Percentiles rank a stretch among this genome's conserved stretches.
phyloP scores from a whole-genome alignment of 306 rosid species.

The Quillaja saponaria region DNA sequence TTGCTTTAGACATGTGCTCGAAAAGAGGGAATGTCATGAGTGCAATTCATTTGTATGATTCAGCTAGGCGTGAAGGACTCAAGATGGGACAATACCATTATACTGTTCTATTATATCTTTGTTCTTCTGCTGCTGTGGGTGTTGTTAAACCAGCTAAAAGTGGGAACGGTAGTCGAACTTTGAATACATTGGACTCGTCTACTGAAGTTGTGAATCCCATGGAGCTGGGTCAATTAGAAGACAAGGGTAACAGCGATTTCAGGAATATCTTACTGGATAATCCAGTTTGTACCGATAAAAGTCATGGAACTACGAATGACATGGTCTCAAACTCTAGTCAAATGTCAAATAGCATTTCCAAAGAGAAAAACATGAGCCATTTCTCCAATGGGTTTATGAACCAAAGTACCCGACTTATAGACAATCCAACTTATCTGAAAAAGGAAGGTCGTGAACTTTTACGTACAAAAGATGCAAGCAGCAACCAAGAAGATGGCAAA shows the following conservation, averaged over 20 bases:
- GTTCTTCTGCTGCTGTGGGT: constrained; percentile 91
- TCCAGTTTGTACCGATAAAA: constrained; percentile 10
- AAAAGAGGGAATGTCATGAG: constrained; percentile 74
- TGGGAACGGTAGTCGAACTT: constrained; percentile 59
- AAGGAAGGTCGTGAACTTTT: constrained; percentile 29
- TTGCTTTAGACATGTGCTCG: constrained; percentile 74
- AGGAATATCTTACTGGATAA: constrained; percentile 5
- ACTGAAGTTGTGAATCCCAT: constrained; percentile 33
- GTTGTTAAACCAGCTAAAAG: constrained; percentile 84
- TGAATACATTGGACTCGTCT: constrained; percentile 38
- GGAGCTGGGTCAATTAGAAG: constrained; percentile 11
- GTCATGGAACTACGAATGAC: constrained; percentile 21
- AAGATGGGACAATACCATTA: constrained; percentile 69
- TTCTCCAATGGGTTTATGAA: constrained; percentile 34
- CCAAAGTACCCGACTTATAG: constrained; percentile 30
- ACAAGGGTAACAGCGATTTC: constrained; percentile 11
- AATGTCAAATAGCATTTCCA: constrained; percentile 17
- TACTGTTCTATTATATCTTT: constrained; percentile 76
- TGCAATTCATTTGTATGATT: constrained; percentile 70
- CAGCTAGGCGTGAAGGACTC: constrained; percentile 51
- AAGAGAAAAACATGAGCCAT: constrained; percentile 27
- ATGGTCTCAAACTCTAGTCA: constrained; percentile 22
- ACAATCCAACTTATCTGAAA: constrained; percentile 20
- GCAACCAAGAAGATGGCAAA: constrained; percentile 32
- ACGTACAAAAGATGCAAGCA: constrained; percentile 23